These are phyloP conservation scores for Podochytrium sp. DNA, from an alignment of 192 early-diverging fungal genomes.

Conservation along the genomic window DNA sequence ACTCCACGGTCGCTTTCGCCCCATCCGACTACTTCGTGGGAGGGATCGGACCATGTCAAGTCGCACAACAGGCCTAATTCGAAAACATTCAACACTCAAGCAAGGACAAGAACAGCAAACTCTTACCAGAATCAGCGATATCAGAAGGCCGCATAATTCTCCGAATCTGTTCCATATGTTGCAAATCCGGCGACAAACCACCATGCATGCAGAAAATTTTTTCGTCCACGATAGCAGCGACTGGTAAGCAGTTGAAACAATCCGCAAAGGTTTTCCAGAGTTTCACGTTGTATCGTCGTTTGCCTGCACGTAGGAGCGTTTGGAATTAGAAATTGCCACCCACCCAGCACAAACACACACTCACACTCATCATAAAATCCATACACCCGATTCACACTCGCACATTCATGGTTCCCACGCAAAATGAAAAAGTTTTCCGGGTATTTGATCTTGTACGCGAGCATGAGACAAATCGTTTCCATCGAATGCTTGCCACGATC, in stretches of 20 bases:
- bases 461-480: slow-evolving; percentile 93
- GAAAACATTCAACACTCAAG: not conserved
- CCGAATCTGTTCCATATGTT: slow-evolving; percentile 96
- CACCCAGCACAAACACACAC: slow-evolving; percentile 9
- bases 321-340: too few species aligned
- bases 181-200: slow-evolving; percentile 93
- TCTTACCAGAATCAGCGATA: slow-evolving; percentile 89
- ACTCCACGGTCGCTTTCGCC: slow-evolving; percentile 96
- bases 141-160: slow-evolving; percentile 96
- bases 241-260: slow-evolving; percentile 97
- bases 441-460: slow-evolving; percentile 99
- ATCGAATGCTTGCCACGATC: slow-evolving; percentile 97
- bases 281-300: slow-evolving; percentile 96
- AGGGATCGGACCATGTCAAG: slow-evolving; percentile 94
- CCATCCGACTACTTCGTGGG: slow-evolving; percentile 94
- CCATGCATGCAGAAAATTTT: slow-evolving; percentile 99
- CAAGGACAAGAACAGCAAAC: not conserved
- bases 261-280: slow-evolving; percentile 99
- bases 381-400: slow-evolving; percentile 94
- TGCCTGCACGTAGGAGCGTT: slow-evolving; percentile 59
- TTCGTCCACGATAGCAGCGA: slow-evolving; percentile 96
- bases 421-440: slow-evolving; percentile 99
- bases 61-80: slow-evolving; percentile 84
- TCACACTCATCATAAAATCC: slow-evolving; percentile 98
- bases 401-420: slow-evolving; percentile 98